These are phyloP conservation scores for Hypoxylon sp. DNA, from an alignment of 2,329 filamentous ascomycete species.

Conservation along the genomic window DNA sequence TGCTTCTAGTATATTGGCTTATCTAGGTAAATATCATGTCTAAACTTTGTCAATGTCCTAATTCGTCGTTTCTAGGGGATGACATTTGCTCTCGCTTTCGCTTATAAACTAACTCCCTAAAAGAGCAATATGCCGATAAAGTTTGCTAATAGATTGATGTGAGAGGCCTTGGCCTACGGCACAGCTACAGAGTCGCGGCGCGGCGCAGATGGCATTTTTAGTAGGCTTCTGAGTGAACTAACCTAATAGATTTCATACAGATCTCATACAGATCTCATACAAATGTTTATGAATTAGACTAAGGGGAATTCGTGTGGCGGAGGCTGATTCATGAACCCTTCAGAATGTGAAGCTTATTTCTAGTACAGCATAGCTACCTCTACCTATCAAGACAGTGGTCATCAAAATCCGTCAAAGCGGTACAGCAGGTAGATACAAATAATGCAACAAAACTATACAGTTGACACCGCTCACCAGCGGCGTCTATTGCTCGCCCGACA, in stretches of 20 bases:
- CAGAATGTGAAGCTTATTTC: background rate
- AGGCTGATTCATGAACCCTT: background rate
- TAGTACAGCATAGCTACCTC: background rate
- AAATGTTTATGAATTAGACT: no score
- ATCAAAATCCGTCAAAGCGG: constrained; percentile 8
- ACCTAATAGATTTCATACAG: no score
- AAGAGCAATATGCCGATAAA: background rate
- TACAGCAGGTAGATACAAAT: constrained; percentile 7
- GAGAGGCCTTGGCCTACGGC: background rate
- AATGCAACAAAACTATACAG: constrained; percentile 27
- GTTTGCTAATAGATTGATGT: background rate
- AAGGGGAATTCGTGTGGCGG: background rate
- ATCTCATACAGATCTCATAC: no score
- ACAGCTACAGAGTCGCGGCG: background rate
- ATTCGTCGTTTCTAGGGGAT: background rate
- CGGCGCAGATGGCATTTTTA: background rate
- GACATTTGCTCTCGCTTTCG: background rate
- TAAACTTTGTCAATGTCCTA: background rate
- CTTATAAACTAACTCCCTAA: background rate
- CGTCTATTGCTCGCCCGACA: constrained; percentile 11
- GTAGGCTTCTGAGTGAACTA: background rate
- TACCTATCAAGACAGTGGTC: background rate
- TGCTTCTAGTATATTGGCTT: background rate
- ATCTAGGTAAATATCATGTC: background rate
- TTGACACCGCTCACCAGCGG: constrained; percentile 1